Conservation (phyloP, 2,329 filamentous ascomycete genomes). For the Akanthomyces lecanii region DNA sequence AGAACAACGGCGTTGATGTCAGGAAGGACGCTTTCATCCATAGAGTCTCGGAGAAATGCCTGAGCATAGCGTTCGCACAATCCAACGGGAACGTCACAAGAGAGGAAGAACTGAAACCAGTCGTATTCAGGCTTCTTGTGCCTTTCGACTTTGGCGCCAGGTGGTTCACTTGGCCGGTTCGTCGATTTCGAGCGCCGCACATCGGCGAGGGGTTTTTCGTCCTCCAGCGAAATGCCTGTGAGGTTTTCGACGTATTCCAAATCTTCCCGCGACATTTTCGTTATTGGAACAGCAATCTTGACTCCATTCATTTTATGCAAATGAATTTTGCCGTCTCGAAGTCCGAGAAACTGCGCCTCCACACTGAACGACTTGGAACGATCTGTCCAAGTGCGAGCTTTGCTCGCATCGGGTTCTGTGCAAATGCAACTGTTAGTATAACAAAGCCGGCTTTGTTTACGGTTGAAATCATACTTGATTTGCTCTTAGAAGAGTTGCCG, state of each 20-base stretch:
- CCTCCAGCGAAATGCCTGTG: slow-evolving; percentile 86
- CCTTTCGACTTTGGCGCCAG: slow-evolving; percentile 61
- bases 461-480: slow-evolving; percentile 60
- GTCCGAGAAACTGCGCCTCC: slow-evolving; percentile 90
- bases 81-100: slow-evolving; percentile 85
- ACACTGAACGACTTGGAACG: slow-evolving; percentile 94
- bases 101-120: slow-evolving; percentile 98
- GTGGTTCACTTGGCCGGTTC: slow-evolving; percentile 28
- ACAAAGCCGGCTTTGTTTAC: background rate
- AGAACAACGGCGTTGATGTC: slow-evolving; percentile 82
- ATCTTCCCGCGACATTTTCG: slow-evolving; percentile 94
- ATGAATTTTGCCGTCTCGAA: slow-evolving; percentile 95
- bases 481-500: slow-evolving; percentile 52
- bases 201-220: slow-evolving; percentile 88
- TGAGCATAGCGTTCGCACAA: slow-evolving; percentile 92
- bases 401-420: slow-evolving; percentile 74
- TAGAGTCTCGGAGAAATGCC: slow-evolving; percentile 84
- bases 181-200: slow-evolving; percentile 56
- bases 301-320: slow-evolving; percentile 97
- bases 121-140: slow-evolving; percentile 74
- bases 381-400: slow-evolving; percentile 91
- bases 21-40: slow-evolving; percentile 89
- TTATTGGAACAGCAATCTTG: slow-evolving; percentile 92
- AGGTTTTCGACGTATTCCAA: slow-evolving; percentile 88
- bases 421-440: slow-evolving; percentile 14